Evolutionary conservation across 805 yeast genomes (phyloP).

Genomic region (Metschnikowia kunwiensis): DNA sequence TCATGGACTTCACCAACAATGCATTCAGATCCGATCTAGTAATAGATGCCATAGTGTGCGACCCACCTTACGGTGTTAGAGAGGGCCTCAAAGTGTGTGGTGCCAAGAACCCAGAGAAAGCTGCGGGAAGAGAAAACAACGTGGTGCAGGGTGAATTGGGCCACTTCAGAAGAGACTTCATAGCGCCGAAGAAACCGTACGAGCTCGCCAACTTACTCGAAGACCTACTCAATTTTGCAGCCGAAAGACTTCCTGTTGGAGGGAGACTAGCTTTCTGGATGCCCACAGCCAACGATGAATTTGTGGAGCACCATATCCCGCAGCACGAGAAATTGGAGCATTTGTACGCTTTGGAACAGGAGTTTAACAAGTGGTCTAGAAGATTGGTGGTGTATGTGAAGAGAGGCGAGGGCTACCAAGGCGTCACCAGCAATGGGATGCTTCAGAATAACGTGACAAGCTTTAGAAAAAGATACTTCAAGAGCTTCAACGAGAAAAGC

Average conservation of each 20-base stretch:
- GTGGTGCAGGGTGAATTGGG: conserved; percentile 81
- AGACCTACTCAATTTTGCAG: conserved; percentile 73
- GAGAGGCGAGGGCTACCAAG: conserved; percentile 48
- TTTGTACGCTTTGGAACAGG: conserved; percentile 75
- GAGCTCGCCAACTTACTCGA: conserved; percentile 72
- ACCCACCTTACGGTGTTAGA: conserved; percentile 97
- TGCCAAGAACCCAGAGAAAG: conserved; percentile 62
- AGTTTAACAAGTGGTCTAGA: conserved; percentile 91
- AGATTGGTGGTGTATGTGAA: conserved; percentile 78
- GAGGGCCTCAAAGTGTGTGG: conserved; percentile 95
- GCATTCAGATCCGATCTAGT: conserved; percentile 61
- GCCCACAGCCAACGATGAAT: conserved; percentile 93
- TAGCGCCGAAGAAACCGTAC: conserved; percentile 91
- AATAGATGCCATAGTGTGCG: conserved; percentile 85
- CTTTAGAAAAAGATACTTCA: conserved; percentile 76
- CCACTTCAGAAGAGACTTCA: conserved; percentile 72
- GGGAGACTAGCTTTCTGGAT: conserved; percentile 95
- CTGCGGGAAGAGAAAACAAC: conserved; percentile 67
- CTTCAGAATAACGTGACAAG: conserved; percentile 46
- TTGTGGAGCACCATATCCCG: conserved; percentile 66
- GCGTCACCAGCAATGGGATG: conserved; percentile 44
- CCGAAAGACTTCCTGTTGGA: conserved; percentile 62
- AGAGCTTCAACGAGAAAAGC: conserved; percentile 51
- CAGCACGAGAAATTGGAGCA: conserved; percentile 71
- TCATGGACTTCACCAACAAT: conserved; percentile 94